Evolutionary conservation across 2,329 filamentous ascomycete species (phyloP).

Genomic region (Pseudopithomyces chartarum): DNA sequence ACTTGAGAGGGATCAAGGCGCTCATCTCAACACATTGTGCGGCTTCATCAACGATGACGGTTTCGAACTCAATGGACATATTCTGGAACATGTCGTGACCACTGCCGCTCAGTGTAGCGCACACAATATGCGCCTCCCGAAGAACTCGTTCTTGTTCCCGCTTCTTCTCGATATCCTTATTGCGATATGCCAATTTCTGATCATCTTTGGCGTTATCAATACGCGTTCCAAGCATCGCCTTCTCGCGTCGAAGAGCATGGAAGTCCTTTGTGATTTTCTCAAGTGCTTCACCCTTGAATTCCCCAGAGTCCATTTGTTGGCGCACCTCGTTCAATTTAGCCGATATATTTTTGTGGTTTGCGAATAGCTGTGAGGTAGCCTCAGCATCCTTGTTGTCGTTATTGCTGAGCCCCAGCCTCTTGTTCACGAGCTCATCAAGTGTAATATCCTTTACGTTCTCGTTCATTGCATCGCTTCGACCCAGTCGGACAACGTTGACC

Average conservation of each 20-base stretch:
- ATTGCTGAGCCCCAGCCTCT: slow-evolving; percentile 60
- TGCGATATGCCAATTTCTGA: slow-evolving; percentile 78
- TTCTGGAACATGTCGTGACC: slow-evolving; percentile 98
- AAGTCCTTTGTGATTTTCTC: slow-evolving; percentile 74
- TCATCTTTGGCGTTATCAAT: slow-evolving; percentile 89
- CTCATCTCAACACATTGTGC: slow-evolving; percentile 98
- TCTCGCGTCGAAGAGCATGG: slow-evolving; percentile 76
- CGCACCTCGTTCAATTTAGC: slow-evolving; percentile 73
- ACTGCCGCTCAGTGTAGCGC: slow-evolving; percentile 91
- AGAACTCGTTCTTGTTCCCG: slow-evolving; percentile 89
- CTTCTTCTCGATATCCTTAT: slow-evolving; percentile 83
- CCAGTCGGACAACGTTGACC: slow-evolving; percentile 86
- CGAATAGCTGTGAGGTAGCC: slow-evolving; percentile 70
- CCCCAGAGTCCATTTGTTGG: slow-evolving; percentile 67
- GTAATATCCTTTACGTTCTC: slow-evolving; percentile 87
- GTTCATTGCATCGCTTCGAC: slow-evolving; percentile 91
- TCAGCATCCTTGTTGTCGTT: slow-evolving; percentile 52
- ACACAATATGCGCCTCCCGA: slow-evolving; percentile 88
- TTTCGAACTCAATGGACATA: slow-evolving; percentile 95
- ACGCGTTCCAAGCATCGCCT: slow-evolving; percentile 74
- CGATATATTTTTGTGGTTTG: slow-evolving; percentile 64
- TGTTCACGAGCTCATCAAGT: slow-evolving; percentile 86
- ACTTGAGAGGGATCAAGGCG: slow-evolving; percentile 94
- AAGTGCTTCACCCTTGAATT: slow-evolving; percentile 65
- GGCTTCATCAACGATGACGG: slow-evolving; percentile 96